Conservation (phyloP, 805 yeast species). For the Candida krabiensis region DNA sequence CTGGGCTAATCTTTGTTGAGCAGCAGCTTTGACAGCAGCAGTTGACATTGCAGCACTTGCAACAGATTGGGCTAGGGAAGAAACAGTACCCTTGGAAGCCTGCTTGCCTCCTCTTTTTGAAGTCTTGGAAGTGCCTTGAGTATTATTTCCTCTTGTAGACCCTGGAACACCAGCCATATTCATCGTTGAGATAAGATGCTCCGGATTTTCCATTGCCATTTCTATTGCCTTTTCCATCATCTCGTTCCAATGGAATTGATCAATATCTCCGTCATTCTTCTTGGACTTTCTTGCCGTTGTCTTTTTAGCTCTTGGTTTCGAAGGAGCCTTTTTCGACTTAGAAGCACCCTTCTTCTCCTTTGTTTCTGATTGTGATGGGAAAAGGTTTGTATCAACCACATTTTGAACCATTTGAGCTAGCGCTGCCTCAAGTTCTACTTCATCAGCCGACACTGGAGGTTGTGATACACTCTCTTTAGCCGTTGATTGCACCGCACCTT, state of each 20-base stretch:
- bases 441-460: conserved; percentile 9
- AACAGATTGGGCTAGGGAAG: conserved; percentile 13
- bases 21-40: conserved; percentile 23
- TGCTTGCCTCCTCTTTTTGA: conserved; percentile 5
- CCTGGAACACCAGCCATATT: conserved; percentile 12
- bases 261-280: conserved; percentile 42
- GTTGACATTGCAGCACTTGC: conserved; percentile 25
- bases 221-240: conserved; percentile 76
- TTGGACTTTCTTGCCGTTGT: conserved; percentile 8
- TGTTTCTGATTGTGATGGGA: conserved; percentile 9
- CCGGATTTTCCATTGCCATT: conserved; percentile 70
- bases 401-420: conserved; percentile 55
- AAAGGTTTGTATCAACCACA: conserved; percentile 42
- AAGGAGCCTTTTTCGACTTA: conserved; percentile 6
- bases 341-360: conserved; percentile 4
- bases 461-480: neutral
- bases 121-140: neutral
- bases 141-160: neutral
- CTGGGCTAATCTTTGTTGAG: conserved; percentile 25
- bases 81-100: conserved; percentile 2
- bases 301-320: conserved; percentile 1
- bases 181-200: conserved; percentile 38
- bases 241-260: conserved; percentile 58
- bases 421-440: conserved; percentile 49
- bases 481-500: neutral